Percentiles rank a stretch among this genome's conserved stretches.
Conservation (phyloP, 1,139 yeast species). For the Scheffersomyces titani region DNA sequence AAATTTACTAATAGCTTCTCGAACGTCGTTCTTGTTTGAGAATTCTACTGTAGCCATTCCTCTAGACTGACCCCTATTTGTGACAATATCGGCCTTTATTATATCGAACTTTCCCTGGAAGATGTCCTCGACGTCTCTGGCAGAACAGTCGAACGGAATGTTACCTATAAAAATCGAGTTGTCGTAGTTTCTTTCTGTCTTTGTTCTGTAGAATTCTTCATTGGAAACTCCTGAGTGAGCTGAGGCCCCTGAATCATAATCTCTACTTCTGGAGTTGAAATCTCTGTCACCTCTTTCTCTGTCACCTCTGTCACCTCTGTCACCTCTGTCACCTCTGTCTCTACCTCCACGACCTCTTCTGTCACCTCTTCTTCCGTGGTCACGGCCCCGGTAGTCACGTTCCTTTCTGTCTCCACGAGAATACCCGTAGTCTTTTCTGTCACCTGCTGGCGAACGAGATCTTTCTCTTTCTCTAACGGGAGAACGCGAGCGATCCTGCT, state of each 20-base stretch:
- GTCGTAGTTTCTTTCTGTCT: slow-evolving; percentile 64
- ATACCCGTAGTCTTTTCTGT: slow-evolving; percentile 22
- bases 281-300: slow-evolving; percentile 19
- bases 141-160: slow-evolving; percentile 64
- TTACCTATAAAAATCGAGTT: slow-evolving; percentile 76
- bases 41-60: slow-evolving; percentile 96
- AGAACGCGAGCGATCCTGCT: slow-evolving; percentile 51
- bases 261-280: slow-evolving; percentile 19
- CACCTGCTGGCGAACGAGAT: slow-evolving; percentile 24
- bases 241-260: slow-evolving; percentile 16
- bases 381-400: slow-evolving; percentile 22
- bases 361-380: slow-evolving; percentile 18
- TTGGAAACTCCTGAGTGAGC: slow-evolving; percentile 23
- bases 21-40: slow-evolving; percentile 65
- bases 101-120: slow-evolving; percentile 70
- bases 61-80: slow-evolving; percentile 80
- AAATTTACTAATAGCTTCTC: slow-evolving; percentile 68
- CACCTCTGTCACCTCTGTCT: slow-evolving; percentile 25
- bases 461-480: slow-evolving; percentile 46
- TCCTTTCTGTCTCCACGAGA: slow-evolving; percentile 20
- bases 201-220: slow-evolving; percentile 35
- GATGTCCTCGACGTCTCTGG: slow-evolving; percentile 59
- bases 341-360: slow-evolving; percentile 20
- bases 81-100: slow-evolving; percentile 83
- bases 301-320: slow-evolving; percentile 18